Evolutionary conservation across 495 filamentous ascomycete species (phyloP).

Genomic region (Tuber borchii): DNA sequence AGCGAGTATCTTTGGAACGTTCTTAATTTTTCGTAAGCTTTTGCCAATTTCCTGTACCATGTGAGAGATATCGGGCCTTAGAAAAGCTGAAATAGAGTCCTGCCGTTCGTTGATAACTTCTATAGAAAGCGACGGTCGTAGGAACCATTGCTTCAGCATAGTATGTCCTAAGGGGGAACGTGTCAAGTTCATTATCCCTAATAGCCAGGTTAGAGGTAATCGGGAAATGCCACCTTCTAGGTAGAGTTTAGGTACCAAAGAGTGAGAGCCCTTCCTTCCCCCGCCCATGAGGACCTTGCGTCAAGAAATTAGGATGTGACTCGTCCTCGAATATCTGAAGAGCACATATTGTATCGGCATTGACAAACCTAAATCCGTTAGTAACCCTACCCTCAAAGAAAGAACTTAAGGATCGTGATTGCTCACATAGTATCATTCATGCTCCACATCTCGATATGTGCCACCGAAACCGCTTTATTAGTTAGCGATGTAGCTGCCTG

Average conservation of each 20-base stretch:
- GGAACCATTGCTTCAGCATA: slow-evolving; percentile 72
- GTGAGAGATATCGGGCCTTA: slow-evolving; percentile 62
- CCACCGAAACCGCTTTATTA: slow-evolving; percentile 50
- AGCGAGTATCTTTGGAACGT: slow-evolving; percentile 51
- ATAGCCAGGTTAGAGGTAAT: slow-evolving; percentile 42
- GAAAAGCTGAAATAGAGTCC: slow-evolving; percentile 59
- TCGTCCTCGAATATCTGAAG: slow-evolving; percentile 84
- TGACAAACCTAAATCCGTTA: slow-evolving; percentile 59
- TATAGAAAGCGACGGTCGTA: slow-evolving; percentile 68
- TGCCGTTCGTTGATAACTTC: slow-evolving; percentile 68
- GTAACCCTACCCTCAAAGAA: background rate
- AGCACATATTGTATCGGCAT: slow-evolving; percentile 68
- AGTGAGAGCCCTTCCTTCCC: slow-evolving; percentile 86
- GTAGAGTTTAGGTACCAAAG: slow-evolving; percentile 51
- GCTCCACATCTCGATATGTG: slow-evolving; percentile 67
- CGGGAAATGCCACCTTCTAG: slow-evolving; percentile 48
- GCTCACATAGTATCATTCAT: slow-evolving; percentile 66
- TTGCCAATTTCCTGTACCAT: slow-evolving; percentile 54
- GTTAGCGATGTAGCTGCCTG: slow-evolving; percentile 57
- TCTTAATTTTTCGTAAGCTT: slow-evolving; percentile 66
- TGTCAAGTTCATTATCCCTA: slow-evolving; percentile 52
- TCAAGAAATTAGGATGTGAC: slow-evolving; percentile 75
- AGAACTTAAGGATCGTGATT: background rate
- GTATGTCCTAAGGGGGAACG: slow-evolving; percentile 73
- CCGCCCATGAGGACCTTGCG: slow-evolving; percentile 66